phyloP scores from a whole-genome alignment of 768 basidiomycete genomes.

The Lactarius quietus region DNA sequence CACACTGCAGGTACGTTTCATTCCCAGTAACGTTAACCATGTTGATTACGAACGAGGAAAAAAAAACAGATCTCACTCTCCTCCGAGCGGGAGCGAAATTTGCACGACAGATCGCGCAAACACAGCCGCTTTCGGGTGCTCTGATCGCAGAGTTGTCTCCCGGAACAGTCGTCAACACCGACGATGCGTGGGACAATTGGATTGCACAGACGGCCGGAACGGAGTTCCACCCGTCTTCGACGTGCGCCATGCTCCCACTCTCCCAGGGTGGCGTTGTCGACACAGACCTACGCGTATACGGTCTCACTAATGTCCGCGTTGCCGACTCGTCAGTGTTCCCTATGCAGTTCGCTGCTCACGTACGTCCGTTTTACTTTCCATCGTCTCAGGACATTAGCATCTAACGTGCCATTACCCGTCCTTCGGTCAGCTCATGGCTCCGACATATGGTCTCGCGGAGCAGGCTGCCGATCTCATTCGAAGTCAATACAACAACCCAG shows the following conservation, averaged over 20 bases:
- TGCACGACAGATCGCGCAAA: conserved; percentile 50
- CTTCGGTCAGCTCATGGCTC: conserved; percentile 16
- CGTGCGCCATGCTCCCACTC: conserved; percentile 56
- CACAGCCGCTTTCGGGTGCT: conserved; percentile 46
- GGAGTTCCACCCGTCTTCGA: conserved; percentile 58
- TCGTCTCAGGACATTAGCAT: too few relatives aligned
- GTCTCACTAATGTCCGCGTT: conserved; percentile 54
- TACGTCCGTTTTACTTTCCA: conserved; percentile 21
- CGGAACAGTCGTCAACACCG: conserved; percentile 47
- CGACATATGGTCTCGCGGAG: conserved; percentile 30
- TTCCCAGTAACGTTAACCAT: neutral
- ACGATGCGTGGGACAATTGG: conserved; percentile 56
- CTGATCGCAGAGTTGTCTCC: conserved; percentile 49
- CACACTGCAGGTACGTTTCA: conserved; percentile 45
- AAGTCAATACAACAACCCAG: conserved; percentile 33
- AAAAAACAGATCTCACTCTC: conserved; percentile 38
- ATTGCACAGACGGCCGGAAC: conserved; percentile 42
- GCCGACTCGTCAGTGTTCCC: conserved; percentile 58
- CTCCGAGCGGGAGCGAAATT: conserved; percentile 61
- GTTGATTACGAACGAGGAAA: neutral
- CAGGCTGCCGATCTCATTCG: conserved; percentile 40
- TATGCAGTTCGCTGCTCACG: conserved; percentile 48
- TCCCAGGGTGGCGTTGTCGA: conserved; percentile 56
- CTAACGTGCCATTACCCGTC: neutral
- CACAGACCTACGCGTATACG: conserved; percentile 53